These are phyloP conservation scores for Talaromyces albobiverticillius DNA, from an alignment of 2,329 filamentous ascomycete species.

Conservation along the genomic window DNA sequence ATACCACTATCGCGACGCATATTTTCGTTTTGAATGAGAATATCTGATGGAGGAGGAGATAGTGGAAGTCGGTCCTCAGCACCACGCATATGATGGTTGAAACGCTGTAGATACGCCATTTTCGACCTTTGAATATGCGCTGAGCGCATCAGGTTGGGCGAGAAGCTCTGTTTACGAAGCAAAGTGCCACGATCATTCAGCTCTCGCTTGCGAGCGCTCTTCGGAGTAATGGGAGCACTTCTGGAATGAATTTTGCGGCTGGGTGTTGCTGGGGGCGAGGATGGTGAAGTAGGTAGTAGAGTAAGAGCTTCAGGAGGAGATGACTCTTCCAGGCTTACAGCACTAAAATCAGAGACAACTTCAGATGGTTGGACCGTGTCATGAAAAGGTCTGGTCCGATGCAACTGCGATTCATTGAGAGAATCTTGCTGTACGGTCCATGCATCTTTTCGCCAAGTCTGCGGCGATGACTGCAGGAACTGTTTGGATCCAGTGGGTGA, in stretches of 20 bases:
- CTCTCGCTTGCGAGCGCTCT: conserved; percentile 39
- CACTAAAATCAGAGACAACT: conserved; percentile 22
- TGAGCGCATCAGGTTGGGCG: conserved; percentile 55
- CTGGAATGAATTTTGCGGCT: conserved; percentile 33
- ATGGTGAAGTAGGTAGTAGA: conserved; percentile 28
- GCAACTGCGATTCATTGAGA: conserved; percentile 25
- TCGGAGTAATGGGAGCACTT: conserved; percentile 36
- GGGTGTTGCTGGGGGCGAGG: conserved; percentile 37
- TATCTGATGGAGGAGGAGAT: conserved; percentile 47
- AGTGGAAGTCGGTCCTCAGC: conserved; percentile 42
- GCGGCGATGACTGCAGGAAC: conserved; percentile 38
- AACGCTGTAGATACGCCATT: conserved; percentile 50
- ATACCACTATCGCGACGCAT: conserved; percentile 28
- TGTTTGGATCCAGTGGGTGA: conserved; percentile 48
- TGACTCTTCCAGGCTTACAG: conserved; percentile 31
- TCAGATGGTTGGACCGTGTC: conserved; percentile 37
- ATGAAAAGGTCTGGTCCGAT: conserved; percentile 15
- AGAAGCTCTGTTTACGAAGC: conserved; percentile 43
- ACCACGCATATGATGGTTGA: conserved; percentile 45
- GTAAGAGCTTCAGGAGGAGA: conserved; percentile 21
- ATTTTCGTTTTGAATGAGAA: conserved; percentile 38
- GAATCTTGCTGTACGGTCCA: conserved; percentile 52
- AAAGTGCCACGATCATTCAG: conserved; percentile 37
- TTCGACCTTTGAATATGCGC: conserved; percentile 45
- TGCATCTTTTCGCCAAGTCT: conserved; percentile 55